Evolutionary conservation across 1,284 basidiomycete species (phyloP).

Genomic region (Chalciporus sp.): DNA sequence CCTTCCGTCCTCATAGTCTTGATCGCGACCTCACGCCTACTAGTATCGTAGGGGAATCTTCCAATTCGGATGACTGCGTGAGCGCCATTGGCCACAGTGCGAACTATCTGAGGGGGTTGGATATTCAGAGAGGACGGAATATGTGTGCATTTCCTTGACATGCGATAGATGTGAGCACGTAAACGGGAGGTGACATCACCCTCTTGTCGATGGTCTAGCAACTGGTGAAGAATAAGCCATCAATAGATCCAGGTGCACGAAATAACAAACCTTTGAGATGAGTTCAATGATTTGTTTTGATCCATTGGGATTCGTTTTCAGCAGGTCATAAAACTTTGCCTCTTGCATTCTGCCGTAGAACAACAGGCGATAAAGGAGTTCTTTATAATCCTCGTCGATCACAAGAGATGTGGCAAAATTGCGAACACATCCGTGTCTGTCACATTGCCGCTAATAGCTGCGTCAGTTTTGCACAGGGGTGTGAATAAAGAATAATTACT

Average conservation of each 20-base stretch:
- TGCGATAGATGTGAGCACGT: constrained; percentile 26
- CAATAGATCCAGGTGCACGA: background rate
- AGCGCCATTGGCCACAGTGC: too few species aligned
- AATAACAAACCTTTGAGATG: constrained; percentile 24
- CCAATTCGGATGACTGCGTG: too few species aligned
- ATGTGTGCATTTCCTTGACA: constrained; percentile 33
- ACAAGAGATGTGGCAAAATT: background rate
- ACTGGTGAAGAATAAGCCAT: constrained; percentile 10
- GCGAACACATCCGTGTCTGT: constrained; percentile 10
- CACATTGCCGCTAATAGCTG: constrained; percentile 15
- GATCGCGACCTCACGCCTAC: constrained; percentile 13
- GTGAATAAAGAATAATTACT: constrained; percentile 9
- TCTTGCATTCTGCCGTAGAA: constrained; percentile 19
- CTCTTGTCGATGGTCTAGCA: constrained; percentile 6
- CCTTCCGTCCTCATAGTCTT: constrained; percentile 13
- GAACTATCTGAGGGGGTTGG: background rate
- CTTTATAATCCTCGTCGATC: constrained; percentile 17
- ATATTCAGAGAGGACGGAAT: constrained; percentile 24
- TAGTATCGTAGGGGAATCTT: background rate
- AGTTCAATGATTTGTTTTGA: constrained; percentile 26
- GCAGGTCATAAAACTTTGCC: constrained; percentile 18
- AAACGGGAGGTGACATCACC: constrained; percentile 14
- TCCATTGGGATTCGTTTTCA: constrained; percentile 3
- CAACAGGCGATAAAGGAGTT: constrained; percentile 25
- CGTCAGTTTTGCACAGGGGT: background rate